Base-by-base conservation (phyloP, 805 yeast species). In the Metschnikowia kofuensis region DNA sequence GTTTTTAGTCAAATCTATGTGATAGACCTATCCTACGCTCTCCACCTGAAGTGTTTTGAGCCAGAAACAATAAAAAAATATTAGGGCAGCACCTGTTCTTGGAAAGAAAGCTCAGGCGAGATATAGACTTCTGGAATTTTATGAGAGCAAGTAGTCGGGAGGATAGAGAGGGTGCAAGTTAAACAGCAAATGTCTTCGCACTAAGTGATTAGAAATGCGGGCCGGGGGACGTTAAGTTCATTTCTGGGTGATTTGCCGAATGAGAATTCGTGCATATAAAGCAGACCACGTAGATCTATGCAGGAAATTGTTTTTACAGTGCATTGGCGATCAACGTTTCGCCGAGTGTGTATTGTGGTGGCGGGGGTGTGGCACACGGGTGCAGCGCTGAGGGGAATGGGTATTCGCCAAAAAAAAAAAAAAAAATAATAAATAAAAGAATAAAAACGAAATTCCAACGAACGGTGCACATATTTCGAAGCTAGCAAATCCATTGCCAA, bases 301-400 rank as follows among this genome's bases (percentile, higher is more conserved):
- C 50, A 47, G 50, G 46, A 35, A 13, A 12, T 14, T 14, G 6
- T 28, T 10, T 35, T 36, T 37, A 29, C 15, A 40, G 14, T 41
- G 50, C 50, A 42, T 42, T 41, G 44, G 44, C 41, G 50, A 29
- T 38, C n/a, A 14, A 34, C 36, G 36, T 38, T 30, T 38, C 28
- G 43, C 44, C 44, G 46, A 47, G 37, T 36, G 32, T 11, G 32
- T 32, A 38, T 27, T 47, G 50, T 47, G 50, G 50, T 39, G 50
- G 50, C 40, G 50, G 49, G 40, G 45, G 42, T 42, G 49, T 41
- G 45, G 42, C 42, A 31, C 44, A n/a, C 27, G 14, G 31, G 38
- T 46, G 46, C 50, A 42, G 43, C n/a, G 12, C 32, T 9, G 40
- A 42, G 46, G 46, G 45, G 32, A 4, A 34, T 34, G 46, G 45